phyloP scores from a whole-genome alignment of 2,329 filamentous ascomycete species.

The Didymosphaeria variabile region DNA sequence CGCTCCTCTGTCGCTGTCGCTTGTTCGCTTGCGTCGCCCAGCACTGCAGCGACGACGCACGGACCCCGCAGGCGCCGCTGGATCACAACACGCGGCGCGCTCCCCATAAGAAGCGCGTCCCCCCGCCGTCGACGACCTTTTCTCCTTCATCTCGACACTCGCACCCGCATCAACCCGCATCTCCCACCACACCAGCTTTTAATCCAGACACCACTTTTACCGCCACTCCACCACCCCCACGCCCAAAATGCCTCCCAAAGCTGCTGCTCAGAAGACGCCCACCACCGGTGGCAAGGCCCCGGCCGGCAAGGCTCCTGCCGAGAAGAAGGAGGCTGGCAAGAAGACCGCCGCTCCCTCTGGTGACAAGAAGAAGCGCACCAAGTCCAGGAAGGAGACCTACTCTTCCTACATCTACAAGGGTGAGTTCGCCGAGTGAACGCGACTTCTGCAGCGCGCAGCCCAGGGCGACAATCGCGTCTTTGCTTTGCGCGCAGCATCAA shows the following conservation, averaged over 20 bases:
- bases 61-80: slow-evolving; percentile 42
- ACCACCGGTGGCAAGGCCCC: slow-evolving; percentile 91
- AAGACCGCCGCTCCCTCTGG: slow-evolving; percentile 92
- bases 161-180: slow-evolving; percentile 28
- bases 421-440: slow-evolving; percentile 57
- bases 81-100: slow-evolving; percentile 53
- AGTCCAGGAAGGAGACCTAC: slow-evolving; percentile 99
- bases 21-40: slow-evolving; percentile 22
- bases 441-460: slow-evolving; percentile 19
- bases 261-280: slow-evolving; percentile 91
- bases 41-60: slow-evolving; percentile 36
- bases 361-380: slow-evolving; percentile 99
- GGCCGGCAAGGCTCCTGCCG: slow-evolving; percentile 80
- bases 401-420: slow-evolving; percentile 99
- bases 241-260: slow-evolving; percentile 92
- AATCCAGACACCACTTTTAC: slow-evolving; percentile 34
- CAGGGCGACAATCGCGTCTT: slow-evolving; percentile 5
- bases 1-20: slow-evolving; percentile 34
- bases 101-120: slow-evolving; percentile 54
- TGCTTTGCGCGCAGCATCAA: background rate
- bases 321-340: slow-evolving; percentile 99
- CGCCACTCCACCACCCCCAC: slow-evolving; percentile 20
- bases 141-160: slow-evolving; percentile 47
- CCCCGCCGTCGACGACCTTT: slow-evolving; percentile 50
- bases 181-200: slow-evolving; percentile 38